Conservation (phyloP, 2,329 filamentous ascomycete genomes). For the Tolypocladium inflatum region DNA sequence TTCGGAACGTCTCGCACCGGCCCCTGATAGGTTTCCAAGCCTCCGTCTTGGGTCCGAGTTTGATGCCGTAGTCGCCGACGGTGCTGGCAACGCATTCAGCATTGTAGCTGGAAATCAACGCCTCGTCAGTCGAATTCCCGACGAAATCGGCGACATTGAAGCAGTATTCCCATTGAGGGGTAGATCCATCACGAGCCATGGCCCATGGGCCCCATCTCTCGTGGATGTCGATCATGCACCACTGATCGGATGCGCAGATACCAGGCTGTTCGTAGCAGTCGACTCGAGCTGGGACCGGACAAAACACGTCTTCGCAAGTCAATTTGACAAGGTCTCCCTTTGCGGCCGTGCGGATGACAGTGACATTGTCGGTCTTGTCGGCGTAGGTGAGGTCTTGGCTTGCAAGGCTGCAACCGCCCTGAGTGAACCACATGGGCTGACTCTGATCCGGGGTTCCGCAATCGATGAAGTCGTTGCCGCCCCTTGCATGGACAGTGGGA, state of each 20-base stretch:
- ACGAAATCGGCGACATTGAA: background rate
- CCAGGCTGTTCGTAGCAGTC: background rate
- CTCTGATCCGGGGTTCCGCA: background rate
- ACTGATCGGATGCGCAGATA: background rate
- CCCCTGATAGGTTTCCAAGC: background rate
- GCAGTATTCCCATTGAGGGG: background rate
- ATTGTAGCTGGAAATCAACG: background rate
- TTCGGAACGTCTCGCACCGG: background rate
- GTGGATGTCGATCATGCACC: background rate
- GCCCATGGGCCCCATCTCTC: background rate
- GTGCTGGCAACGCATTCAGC: background rate
- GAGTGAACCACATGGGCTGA: background rate
- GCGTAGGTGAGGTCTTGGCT: background rate
- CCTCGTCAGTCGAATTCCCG: background rate
- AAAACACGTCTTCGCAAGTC: background rate
- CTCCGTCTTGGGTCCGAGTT: background rate
- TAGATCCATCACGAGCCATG: background rate
- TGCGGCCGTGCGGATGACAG: background rate
- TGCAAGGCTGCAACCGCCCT: background rate
- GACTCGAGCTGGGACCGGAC: background rate
- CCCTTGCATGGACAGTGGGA: background rate
- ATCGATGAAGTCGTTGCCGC: background rate
- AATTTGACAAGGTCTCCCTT: background rate
- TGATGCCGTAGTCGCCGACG: background rate
- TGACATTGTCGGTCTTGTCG: background rate